phyloP scores from a whole-genome alignment of 2,329 filamentous ascomycete species.

The Hypocrella siamensis region DNA sequence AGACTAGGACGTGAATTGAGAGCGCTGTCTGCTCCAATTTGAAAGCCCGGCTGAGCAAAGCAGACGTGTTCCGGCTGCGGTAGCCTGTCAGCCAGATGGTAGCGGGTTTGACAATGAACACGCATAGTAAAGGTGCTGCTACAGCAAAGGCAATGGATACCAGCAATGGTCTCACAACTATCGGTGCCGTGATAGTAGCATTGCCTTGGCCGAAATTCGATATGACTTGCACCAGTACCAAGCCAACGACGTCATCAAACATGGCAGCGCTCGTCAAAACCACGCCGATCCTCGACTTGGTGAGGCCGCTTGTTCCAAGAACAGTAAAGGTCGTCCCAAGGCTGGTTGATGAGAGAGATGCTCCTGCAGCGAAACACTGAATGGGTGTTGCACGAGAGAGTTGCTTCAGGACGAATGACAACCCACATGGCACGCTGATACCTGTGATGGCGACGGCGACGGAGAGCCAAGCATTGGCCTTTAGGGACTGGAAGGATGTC shows the following conservation, averaged over 20 bases:
- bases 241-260: conserved; percentile 65
- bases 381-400: conserved; percentile 34
- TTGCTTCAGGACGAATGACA: conserved; percentile 44
- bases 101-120: conserved; percentile 25
- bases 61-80: conserved; percentile 9
- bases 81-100: conserved; percentile 18
- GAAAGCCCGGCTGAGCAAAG: conserved; percentile 12
- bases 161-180: conserved; percentile 27
- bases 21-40: conserved; percentile 20
- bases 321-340: conserved; percentile 54
- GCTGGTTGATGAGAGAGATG: conserved; percentile 58
- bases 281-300: conserved; percentile 32
- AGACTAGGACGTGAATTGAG: conserved; percentile 28
- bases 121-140: conserved; percentile 28
- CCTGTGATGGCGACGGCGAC: conserved; percentile 48
- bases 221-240: conserved; percentile 66
- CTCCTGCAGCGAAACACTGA: conserved; percentile 58
- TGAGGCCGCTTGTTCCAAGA: conserved; percentile 25
- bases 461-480: conserved; percentile 45
- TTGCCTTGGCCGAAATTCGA: conserved; percentile 37
- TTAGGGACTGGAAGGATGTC: conserved; percentile 21
- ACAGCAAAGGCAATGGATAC: conserved; percentile 36
- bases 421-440: conserved; percentile 43
- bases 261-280: conserved; percentile 61
- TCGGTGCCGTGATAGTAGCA: conserved; percentile 12